Conservation (phyloP, 208 protist species). For the Acanthamoeba sp. region DNA sequence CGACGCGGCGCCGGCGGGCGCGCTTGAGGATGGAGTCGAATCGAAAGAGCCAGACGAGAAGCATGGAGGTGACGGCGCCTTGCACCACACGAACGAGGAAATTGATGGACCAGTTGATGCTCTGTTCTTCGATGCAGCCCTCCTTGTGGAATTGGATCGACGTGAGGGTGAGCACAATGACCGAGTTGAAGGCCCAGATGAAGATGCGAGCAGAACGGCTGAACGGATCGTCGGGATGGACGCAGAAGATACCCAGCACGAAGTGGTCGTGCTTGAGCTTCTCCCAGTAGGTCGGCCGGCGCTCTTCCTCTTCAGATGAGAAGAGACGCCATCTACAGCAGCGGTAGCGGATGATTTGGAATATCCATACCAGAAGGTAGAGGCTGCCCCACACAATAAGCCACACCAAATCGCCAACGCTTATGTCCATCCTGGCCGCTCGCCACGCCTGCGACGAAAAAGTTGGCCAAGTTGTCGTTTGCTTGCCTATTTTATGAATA, state of each 20-base stretch:
- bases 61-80: constrained; percentile 65
- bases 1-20: neutral
- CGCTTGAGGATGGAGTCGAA: constrained; percentile 32
- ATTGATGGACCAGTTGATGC: constrained; percentile 63
- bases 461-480: too few relatives aligned
- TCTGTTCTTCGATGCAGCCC: constrained; percentile 57
- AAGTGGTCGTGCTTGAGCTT: constrained; percentile 69
- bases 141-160: constrained; percentile 38
- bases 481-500: too few relatives aligned
- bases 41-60: constrained; percentile 55
- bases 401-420: neutral
- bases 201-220: neutral
- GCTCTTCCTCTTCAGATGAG: neutral
- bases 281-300: constrained; percentile 26
- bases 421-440: constrained; percentile 21
- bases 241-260: constrained; percentile 59
- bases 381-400: constrained; percentile 42
- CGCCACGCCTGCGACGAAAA: too few relatives aligned
- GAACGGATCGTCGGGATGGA: constrained; percentile 62
- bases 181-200: constrained; percentile 52
- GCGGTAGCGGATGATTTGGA: constrained; percentile 4
- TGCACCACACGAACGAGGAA: constrained; percentile 29
- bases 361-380: neutral
- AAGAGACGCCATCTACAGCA: constrained; percentile 2
- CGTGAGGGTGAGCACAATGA: constrained; percentile 54